These are phyloP conservation scores for Boletus rubropictus DNA, from an alignment of 768 basidiomycete species.

Conservation along the genomic window DNA sequence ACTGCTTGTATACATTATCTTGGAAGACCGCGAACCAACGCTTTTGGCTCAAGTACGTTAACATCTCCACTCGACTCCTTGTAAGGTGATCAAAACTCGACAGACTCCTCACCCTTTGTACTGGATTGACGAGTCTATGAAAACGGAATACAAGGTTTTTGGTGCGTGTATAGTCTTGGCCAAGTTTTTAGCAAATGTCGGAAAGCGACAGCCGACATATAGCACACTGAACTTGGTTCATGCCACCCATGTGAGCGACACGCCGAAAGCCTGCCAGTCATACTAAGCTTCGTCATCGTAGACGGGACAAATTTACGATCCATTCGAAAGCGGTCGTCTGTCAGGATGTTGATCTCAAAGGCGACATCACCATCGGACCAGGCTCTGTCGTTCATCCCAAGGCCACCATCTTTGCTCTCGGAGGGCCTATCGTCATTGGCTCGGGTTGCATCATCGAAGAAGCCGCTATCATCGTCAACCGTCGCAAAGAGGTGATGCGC, in stretches of 20 bases:
- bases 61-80: too few relatives aligned
- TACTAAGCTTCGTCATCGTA: conserved; percentile 25
- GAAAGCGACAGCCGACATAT: too few relatives aligned
- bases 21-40: not conserved
- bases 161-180: too few relatives aligned
- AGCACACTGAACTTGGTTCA: conserved; percentile 5
- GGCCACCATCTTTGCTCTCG: conserved; percentile 86
- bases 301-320: conserved; percentile 84
- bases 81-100: too few relatives aligned
- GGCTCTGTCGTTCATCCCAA: conserved; percentile 93
- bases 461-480: conserved; percentile 82
- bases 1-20: conserved; percentile 14
- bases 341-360: conserved; percentile 91
- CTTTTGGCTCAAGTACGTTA: too few relatives aligned
- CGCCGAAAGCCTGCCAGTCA: not conserved
- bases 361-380: conserved; percentile 88
- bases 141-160: not conserved
- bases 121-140: not conserved
- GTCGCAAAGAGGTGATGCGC: conserved; percentile 83
- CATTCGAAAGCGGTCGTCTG: conserved; percentile 89
- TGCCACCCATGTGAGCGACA: conserved; percentile 30
- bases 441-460: conserved; percentile 90
- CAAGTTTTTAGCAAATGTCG: too few relatives aligned
- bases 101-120: too few relatives aligned
- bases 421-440: conserved; percentile 88